Evolutionary conservation across 2,329 filamentous ascomycete species (phyloP), one percentile per base, ranked within the genome.

Genomic region (Pseudogymnoascus sp.): DNA sequence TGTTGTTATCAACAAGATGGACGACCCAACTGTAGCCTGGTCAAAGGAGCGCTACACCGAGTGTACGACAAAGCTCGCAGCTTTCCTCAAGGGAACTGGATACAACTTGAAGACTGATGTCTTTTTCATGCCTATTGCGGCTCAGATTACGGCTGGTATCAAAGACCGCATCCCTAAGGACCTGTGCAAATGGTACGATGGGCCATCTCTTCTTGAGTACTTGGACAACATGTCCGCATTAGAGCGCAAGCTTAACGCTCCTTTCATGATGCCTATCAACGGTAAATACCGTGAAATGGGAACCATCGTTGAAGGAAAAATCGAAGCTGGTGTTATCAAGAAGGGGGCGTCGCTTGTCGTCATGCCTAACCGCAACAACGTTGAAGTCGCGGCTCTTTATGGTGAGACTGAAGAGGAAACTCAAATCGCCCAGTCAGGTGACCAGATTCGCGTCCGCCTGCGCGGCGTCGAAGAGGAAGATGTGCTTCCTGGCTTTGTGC

Each of bases 1-100:
- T 53, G 88, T 99, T 31, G 95, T 84, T 62, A 93, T 97, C 75
- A 99, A 99, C 85, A 99, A 99, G 83, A 99, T 99, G 96, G 95
- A 99, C 74, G 95, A 99, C 74, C 82, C 89, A 10, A 99, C 95
- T 2, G 96, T 99, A 61, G 86, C 96, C 73, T 99, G 96, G 96
- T 95, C 90, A 62, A 86, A 97, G 71, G 90, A 90, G 42, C 88
- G 95, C 63, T 99, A 91, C 80, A 88, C 91, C 72, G 95, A 99
- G 78, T 99, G 95, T 77, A 93, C 87, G 3, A 87, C 87, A 69
- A 99, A 97, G 80, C 85, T 99, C 60, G 77, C 86, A 14, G 84
- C 88, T 69, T 97, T 96, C 82, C 79, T 99, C 67, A 96, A 96
- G 80, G 90, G 86, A 62, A 89, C 96, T 10, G 93, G 93, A 25